Evolutionary conservation across 257 asterid species (phyloP).

Genomic region (Anisodus tanguticus): DNA sequence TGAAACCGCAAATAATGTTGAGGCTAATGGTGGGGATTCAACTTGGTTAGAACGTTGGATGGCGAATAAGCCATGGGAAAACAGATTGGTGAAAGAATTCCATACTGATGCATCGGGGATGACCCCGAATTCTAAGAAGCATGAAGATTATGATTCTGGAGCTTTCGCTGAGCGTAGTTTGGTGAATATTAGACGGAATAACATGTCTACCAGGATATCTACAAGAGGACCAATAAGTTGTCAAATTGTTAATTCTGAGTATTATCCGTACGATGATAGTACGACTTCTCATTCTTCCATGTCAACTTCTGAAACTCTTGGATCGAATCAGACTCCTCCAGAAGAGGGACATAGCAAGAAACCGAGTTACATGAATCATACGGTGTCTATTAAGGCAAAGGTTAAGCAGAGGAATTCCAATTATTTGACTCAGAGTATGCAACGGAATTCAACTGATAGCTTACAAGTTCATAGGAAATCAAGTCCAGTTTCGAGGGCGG

Average conservation of each 20-base stretch:
- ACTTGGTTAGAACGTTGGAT: conserved; percentile 85
- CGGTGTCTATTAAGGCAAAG: conserved; percentile 52
- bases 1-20: conserved; percentile 41
- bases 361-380: conserved; percentile 75
- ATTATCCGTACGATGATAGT: conserved; percentile 57
- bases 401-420: conserved; percentile 43
- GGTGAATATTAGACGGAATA: conserved; percentile 40
- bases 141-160: conserved; percentile 30
- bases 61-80: conserved; percentile 68
- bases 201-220: conserved; percentile 46
- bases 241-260: conserved; percentile 53
- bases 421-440: conserved; percentile 38
- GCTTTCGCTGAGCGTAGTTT: conserved; percentile 49
- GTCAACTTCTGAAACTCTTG: conserved; percentile 59
- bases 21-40: conserved; percentile 39
- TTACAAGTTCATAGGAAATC: conserved; percentile 50
- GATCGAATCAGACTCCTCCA: conserved; percentile 45
- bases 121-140: conserved; percentile 43
- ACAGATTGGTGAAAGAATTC: conserved; percentile 44
- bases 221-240: conserved; percentile 54
- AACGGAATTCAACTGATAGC: conserved; percentile 63
- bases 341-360: conserved; percentile 38
- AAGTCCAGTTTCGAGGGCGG: conserved; percentile 65
- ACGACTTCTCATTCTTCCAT: conserved; percentile 74
- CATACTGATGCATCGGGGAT: conserved; percentile 40